Evolutionary conservation across 1,284 basidiomycete species (phyloP).

Genomic region (Naganishia cerealis): DNA sequence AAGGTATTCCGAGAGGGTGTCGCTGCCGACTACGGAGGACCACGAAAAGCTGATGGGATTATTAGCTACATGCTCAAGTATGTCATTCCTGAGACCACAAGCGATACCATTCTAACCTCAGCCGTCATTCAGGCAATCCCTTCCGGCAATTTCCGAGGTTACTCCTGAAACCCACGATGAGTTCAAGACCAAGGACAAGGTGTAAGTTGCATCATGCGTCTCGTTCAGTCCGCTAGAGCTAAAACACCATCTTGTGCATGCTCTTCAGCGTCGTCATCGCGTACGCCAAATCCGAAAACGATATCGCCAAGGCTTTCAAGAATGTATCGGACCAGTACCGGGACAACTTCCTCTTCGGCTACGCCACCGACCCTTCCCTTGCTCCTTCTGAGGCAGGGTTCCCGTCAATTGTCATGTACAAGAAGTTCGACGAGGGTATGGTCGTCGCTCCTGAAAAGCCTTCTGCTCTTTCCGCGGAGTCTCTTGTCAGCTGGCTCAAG

Average conservation of each 20-base stretch:
- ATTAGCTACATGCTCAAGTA: constrained; percentile 97
- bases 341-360: constrained; percentile 90
- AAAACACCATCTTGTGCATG: neutral
- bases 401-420: constrained; percentile 88
- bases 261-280: constrained; percentile 69
- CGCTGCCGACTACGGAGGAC: constrained; percentile 75
- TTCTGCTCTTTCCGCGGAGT: constrained; percentile 60
- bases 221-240: neutral
- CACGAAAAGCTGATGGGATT: constrained; percentile 93
- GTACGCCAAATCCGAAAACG: constrained; percentile 70
- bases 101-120: constrained; percentile 29
- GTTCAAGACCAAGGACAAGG: constrained; percentile 84
- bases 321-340: constrained; percentile 80
- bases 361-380: constrained; percentile 69
- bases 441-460: constrained; percentile 60
- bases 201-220: constrained; percentile 53
- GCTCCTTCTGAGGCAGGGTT: constrained; percentile 70
- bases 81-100: constrained; percentile 46
- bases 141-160: constrained; percentile 87
- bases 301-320: constrained; percentile 71
- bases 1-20: constrained; percentile 90
- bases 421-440: constrained; percentile 82
- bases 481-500: constrained; percentile 74
- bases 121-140: constrained; percentile 69
- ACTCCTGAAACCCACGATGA: constrained; percentile 74